Percentiles rank a stretch among this genome's conserved stretches.
These are phyloP conservation scores for Botrytis tulipae DNA, from an alignment of 2,329 filamentous ascomycete species.

Conservation along the genomic window DNA sequence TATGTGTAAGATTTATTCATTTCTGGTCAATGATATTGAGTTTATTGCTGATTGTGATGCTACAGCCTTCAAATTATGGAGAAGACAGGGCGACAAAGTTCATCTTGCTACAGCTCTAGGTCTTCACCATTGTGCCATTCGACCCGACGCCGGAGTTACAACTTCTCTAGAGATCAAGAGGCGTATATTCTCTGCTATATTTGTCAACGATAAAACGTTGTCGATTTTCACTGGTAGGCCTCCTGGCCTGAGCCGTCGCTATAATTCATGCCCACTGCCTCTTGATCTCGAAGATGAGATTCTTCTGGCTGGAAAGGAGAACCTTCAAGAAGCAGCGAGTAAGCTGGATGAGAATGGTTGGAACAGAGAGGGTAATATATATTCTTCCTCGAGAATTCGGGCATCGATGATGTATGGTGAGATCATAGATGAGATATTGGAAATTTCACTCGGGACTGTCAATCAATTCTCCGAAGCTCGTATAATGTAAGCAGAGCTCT, in stretches of 20 bases:
- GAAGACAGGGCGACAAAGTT: slow-evolving; percentile 41
- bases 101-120: slow-evolving; percentile 28
- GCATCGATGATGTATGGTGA: slow-evolving; percentile 48
- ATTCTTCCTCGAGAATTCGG: slow-evolving; percentile 47
- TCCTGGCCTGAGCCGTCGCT: slow-evolving; percentile 34
- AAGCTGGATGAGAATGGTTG: slow-evolving; percentile 51
- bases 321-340: slow-evolving; percentile 42
- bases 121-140: neutral
- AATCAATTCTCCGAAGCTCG: slow-evolving; percentile 5
- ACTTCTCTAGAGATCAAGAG: neutral
- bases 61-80: slow-evolving; percentile 40
- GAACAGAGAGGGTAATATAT: slow-evolving; percentile 47
- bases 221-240: neutral
- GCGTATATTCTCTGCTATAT: neutral
- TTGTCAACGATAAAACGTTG: neutral
- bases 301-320: slow-evolving; percentile 43
- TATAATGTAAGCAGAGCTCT: neutral
- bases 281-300: slow-evolving; percentile 54
- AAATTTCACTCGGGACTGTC: slow-evolving; percentile 46
- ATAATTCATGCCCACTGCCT: slow-evolving; percentile 52
- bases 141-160: neutral
- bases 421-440: slow-evolving; percentile 58
- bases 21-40: neutral
- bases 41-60: neutral
- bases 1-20: slow-evolving; percentile 19